Conservation (phyloP, 2,329 filamentous ascomycete species). For the Arachnomyces sp. region DNA sequence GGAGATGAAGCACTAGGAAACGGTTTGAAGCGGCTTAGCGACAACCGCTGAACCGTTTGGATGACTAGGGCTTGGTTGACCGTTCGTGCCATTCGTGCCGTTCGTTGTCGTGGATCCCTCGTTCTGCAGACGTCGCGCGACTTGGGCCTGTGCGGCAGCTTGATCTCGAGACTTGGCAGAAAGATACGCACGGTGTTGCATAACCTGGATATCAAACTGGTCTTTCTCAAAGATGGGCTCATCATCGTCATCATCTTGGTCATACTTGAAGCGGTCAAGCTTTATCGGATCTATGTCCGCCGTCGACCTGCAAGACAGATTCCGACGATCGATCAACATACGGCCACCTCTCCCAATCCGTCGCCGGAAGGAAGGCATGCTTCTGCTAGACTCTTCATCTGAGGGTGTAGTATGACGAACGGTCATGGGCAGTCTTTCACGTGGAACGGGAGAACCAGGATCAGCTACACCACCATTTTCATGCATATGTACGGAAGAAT, state of each 20-base stretch:
- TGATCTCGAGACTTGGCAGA: slow-evolving; percentile 36
- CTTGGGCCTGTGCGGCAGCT: slow-evolving; percentile 35
- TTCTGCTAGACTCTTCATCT: slow-evolving; percentile 34
- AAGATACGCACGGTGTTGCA: slow-evolving; percentile 49
- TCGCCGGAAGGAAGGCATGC: slow-evolving; percentile 65
- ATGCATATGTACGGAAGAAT: slow-evolving; percentile 38
- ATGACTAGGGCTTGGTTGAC: slow-evolving; percentile 13
- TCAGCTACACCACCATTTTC: slow-evolving; percentile 28
- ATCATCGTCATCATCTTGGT: slow-evolving; percentile 75
- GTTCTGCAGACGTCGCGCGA: slow-evolving; percentile 28
- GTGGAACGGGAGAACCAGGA: slow-evolving; percentile 24
- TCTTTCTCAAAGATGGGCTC: slow-evolving; percentile 68
- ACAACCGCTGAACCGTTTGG: slow-evolving; percentile 4
- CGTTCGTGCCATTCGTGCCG: too few relatives aligned
- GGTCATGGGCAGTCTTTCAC: slow-evolving; percentile 29
- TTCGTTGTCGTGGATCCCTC: slow-evolving; percentile 25
- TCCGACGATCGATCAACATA: slow-evolving; percentile 79
- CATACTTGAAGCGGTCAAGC: slow-evolving; percentile 75
- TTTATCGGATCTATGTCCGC: slow-evolving; percentile 41
- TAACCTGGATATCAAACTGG: slow-evolving; percentile 53
- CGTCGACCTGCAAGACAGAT: slow-evolving; percentile 50
- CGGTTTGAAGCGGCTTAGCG: slow-evolving; percentile 21
- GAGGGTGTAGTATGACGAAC: slow-evolving; percentile 35
- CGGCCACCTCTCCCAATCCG: slow-evolving; percentile 78
- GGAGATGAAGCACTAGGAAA: slow-evolving; percentile 18